phyloP scores from a whole-genome alignment of 2,329 filamentous ascomycete genomes.

The Fusarium begoniae region DNA sequence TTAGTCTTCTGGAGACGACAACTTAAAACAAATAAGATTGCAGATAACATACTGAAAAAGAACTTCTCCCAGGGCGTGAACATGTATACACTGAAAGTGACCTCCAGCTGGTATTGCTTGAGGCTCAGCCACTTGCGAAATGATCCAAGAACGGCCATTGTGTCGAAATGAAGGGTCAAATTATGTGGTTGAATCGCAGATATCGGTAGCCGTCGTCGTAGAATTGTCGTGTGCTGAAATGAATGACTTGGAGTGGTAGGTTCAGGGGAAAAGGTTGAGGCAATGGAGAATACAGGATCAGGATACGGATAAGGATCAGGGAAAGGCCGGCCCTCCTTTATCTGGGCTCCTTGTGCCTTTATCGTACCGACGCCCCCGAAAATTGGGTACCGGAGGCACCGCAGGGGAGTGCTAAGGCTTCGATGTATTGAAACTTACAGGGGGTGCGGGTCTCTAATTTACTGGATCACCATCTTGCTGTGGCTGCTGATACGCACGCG shows the following conservation, averaged over 20 bases:
- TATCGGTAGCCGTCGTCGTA: not conserved
- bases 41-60: slow-evolving; percentile 81
- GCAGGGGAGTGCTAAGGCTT: not conserved
- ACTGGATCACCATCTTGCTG: not conserved
- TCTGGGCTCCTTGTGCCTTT: slow-evolving; percentile 13
- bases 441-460: slow-evolving; percentile 15
- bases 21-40: not conserved
- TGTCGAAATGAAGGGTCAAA: not conserved
- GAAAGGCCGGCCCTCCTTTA: slow-evolving; percentile 21
- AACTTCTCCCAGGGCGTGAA: slow-evolving; percentile 96
- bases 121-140: slow-evolving; percentile 88
- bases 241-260: not conserved
- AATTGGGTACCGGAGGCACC: slow-evolving; percentile 19
- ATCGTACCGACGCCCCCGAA: slow-evolving; percentile 36
- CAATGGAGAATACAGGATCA: slow-evolving; percentile 15
- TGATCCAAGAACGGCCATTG: slow-evolving; percentile 53
- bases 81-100: slow-evolving; percentile 97
- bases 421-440: slow-evolving; percentile 3
- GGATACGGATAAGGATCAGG: slow-evolving; percentile 6
- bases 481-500: not conserved
- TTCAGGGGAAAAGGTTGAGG: slow-evolving; percentile 29
- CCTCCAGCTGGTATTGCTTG: slow-evolving; percentile 98
- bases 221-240: not conserved
- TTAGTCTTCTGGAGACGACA: not conserved
- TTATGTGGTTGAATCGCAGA: not conserved